Conservation (phyloP, 73 alveolate species). For the Paramecium biaurelia region DNA sequence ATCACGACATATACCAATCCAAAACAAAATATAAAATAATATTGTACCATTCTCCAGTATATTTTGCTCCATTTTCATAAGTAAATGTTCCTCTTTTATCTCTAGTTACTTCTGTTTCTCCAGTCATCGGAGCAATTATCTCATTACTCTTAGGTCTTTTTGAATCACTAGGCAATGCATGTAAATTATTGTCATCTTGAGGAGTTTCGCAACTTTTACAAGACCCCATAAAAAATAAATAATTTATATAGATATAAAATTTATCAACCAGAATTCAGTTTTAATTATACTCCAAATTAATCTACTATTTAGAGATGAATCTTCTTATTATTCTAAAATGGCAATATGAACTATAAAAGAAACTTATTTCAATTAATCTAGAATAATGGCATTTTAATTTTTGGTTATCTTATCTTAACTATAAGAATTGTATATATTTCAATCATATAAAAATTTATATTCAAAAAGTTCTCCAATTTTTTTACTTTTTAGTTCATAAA, state of each 20-base stretch:
- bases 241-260: not conserved
- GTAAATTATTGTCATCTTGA: not conserved
- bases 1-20: conserved; percentile 79
- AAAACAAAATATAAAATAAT: not conserved
- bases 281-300: not conserved
- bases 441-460: no score
- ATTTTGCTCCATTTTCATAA: conserved; percentile 79
- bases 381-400: no score
- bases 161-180: not conserved
- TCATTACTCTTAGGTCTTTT: not conserved
- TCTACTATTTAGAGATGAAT: not conserved
- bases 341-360: not conserved
- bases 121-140: not conserved
- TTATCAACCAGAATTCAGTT: not conserved
- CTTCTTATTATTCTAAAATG: not conserved
- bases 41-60: conserved; percentile 79
- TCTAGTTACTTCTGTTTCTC: not conserved
- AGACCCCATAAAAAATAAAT: not conserved
- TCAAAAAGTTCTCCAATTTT: no score
- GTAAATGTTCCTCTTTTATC: conserved; percentile 46
- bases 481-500: no score
- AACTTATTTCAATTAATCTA: no score
- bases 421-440: no score
- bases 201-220: not conserved
- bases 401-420: no score